phyloP scores from a whole-genome alignment of 2,329 filamentous ascomycete genomes.

The Colletotrichum orbiculare region DNA sequence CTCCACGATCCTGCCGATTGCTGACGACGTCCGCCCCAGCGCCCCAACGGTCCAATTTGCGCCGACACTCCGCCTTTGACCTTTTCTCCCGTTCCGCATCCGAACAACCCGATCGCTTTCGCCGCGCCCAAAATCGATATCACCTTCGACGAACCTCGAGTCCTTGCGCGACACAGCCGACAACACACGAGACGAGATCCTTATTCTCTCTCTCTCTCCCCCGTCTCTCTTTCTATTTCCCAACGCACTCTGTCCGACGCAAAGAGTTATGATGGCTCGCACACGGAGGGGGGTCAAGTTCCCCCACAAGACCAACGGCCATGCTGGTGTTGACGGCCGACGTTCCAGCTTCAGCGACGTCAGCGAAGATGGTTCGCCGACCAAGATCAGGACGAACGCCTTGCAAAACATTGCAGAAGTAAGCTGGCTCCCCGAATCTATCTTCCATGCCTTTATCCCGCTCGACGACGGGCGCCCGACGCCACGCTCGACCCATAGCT shows the following conservation, averaged over 20 bases:
- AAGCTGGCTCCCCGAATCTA: slow-evolving; percentile 2
- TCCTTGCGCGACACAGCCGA: not conserved
- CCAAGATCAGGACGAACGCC: slow-evolving; percentile 36
- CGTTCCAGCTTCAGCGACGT: slow-evolving; percentile 78
- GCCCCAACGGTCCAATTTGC: slow-evolving; percentile 30
- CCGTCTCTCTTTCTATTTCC: not conserved
- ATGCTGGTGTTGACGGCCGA: slow-evolving; percentile 61
- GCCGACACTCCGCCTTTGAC: slow-evolving; percentile 28
- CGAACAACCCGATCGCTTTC: slow-evolving; percentile 28
- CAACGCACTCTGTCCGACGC: not conserved
- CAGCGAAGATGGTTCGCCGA: slow-evolving; percentile 67
- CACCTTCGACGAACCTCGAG: slow-evolving; percentile 1
- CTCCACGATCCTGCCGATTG: slow-evolving; percentile 6
- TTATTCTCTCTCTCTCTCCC: not conserved
- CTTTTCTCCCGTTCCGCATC: slow-evolving; percentile 21
- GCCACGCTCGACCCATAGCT: not conserved
- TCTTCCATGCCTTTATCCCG: not conserved
- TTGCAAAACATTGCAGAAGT: slow-evolving; percentile 54
- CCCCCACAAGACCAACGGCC: slow-evolving; percentile 62
- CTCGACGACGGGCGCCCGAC: not conserved
- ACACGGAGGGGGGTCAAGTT: slow-evolving; percentile 66
- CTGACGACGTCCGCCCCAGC: not conserved
- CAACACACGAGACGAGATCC: not conserved
- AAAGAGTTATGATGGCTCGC: slow-evolving; percentile 46
- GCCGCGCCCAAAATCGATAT: not conserved